Evolutionary conservation across 176 grass and related monocot species (phyloP).

Genomic region (Aegilops sharonensis): DNA sequence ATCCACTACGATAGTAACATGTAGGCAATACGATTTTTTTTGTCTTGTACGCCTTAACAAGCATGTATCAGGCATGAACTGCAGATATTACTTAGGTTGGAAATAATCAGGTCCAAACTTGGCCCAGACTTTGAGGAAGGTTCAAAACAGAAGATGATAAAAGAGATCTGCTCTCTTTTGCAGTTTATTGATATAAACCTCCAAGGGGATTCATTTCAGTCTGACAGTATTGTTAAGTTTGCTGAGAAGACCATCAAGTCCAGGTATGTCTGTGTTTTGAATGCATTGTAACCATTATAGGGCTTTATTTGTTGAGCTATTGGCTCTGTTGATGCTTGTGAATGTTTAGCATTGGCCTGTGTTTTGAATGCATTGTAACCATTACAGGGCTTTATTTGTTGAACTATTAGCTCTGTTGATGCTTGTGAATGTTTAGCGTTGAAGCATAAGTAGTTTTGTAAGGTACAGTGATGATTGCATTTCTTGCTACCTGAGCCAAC

Average conservation of each 20-base stretch:
- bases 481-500: not conserved
- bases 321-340: not conserved
- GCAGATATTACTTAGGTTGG: constrained; percentile 95
- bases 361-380: constrained; percentile 6
- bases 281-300: not conserved
- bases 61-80: constrained; percentile 66
- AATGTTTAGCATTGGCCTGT: not conserved
- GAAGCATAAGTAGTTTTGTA: not conserved
- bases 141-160: constrained; percentile 85
- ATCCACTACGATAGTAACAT: not conserved
- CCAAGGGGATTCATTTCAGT: constrained; percentile 66
- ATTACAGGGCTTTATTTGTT: constrained; percentile 6
- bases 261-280: constrained; percentile 51
- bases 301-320: not conserved
- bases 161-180: constrained; percentile 85
- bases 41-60: constrained; percentile 54
- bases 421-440: not conserved
- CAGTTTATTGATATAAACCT: constrained; percentile 93
- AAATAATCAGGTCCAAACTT: constrained; percentile 70
- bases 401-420: not conserved
- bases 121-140: constrained; percentile 56
- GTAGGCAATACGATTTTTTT: not conserved
- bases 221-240: constrained; percentile 70
- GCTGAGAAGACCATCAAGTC: constrained; percentile 80
- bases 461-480: not conserved